phyloP scores from a whole-genome alignment of 495 filamentous ascomycete species.

The Lasiosphaeriaceae sp. region DNA sequence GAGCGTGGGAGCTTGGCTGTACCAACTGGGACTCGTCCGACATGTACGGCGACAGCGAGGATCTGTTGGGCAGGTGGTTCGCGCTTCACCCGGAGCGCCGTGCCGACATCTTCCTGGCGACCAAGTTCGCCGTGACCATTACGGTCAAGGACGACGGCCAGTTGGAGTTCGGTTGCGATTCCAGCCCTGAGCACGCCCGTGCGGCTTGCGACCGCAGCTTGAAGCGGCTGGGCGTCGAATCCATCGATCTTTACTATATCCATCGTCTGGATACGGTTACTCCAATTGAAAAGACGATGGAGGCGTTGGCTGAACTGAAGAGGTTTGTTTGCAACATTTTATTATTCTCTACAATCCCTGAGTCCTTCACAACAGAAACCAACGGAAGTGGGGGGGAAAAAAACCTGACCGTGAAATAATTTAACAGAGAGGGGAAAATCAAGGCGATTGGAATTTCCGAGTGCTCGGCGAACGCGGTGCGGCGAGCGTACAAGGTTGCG shows the following conservation, averaged over 20 bases:
- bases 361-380: no score
- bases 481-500: constrained; percentile 20
- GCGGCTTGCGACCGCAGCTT: constrained; percentile 43
- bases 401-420: neutral
- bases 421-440: constrained; percentile 39
- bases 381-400: no score
- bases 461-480: constrained; percentile 19
- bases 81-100: constrained; percentile 31
- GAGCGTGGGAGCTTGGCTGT: constrained; percentile 33
- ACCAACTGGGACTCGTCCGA: constrained; percentile 45
- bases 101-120: constrained; percentile 48
- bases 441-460: constrained; percentile 41
- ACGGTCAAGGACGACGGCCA: constrained; percentile 13
- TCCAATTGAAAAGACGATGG: constrained; percentile 56
- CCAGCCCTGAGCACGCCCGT: constrained; percentile 45
- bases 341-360: no score
- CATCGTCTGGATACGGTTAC: constrained; percentile 44
- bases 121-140: constrained; percentile 41
- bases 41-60: constrained; percentile 42
- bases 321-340: constrained; percentile 1
- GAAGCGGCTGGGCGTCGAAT: constrained; percentile 38
- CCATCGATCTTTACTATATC: constrained; percentile 54
- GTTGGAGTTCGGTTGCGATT: constrained; percentile 19
- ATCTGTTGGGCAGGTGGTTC: constrained; percentile 47
- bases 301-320: constrained; percentile 33